Conservation (phyloP, 495 filamentous ascomycete genomes). For the Bryoglossum gracile region DNA sequence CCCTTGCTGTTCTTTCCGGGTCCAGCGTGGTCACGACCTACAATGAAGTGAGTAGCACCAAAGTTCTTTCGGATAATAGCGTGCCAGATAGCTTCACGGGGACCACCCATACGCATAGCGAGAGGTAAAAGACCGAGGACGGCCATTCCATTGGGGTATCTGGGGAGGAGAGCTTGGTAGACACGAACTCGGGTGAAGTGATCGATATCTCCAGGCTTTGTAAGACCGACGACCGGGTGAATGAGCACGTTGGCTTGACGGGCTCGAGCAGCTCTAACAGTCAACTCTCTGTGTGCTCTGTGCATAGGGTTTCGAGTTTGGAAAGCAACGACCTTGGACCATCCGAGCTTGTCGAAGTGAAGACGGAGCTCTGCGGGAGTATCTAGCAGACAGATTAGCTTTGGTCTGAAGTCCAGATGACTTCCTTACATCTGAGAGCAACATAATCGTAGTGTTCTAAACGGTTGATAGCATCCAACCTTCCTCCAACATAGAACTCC, state of each 20-base stretch:
- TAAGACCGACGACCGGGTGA: slow-evolving; percentile 95
- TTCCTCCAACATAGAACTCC: slow-evolving; percentile 92
- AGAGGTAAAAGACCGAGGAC: slow-evolving; percentile 91
- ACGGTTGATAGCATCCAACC: slow-evolving; percentile 87
- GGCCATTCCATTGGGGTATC: slow-evolving; percentile 99
- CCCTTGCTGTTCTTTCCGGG: slow-evolving; percentile 96
- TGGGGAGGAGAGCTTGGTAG: slow-evolving; percentile 92
- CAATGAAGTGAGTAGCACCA: slow-evolving; percentile 98
- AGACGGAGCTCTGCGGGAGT: slow-evolving; percentile 89
- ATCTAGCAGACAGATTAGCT: no score
- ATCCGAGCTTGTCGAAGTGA: slow-evolving; percentile 99
- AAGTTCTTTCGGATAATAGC: slow-evolving; percentile 99
- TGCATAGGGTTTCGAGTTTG: slow-evolving; percentile 99
- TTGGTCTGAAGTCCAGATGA: no score
- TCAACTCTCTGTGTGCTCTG: slow-evolving; percentile 93
- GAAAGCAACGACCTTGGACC: slow-evolving; percentile 94
- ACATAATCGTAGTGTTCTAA: slow-evolving; percentile 99
- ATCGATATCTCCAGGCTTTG: slow-evolving; percentile 98
- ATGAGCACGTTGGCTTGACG: slow-evolving; percentile 98
- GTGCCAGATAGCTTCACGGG: slow-evolving; percentile 98
- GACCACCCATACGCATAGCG: slow-evolving; percentile 98
- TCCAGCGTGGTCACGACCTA: slow-evolving; percentile 94
- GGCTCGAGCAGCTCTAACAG: slow-evolving; percentile 88
- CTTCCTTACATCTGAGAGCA: slow-evolving; percentile 72
- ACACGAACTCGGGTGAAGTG: slow-evolving; percentile 99